These are phyloP conservation scores for Nannochloropsis salina DNA, from an alignment of 108 stramenopile species.

Conservation along the genomic window DNA sequence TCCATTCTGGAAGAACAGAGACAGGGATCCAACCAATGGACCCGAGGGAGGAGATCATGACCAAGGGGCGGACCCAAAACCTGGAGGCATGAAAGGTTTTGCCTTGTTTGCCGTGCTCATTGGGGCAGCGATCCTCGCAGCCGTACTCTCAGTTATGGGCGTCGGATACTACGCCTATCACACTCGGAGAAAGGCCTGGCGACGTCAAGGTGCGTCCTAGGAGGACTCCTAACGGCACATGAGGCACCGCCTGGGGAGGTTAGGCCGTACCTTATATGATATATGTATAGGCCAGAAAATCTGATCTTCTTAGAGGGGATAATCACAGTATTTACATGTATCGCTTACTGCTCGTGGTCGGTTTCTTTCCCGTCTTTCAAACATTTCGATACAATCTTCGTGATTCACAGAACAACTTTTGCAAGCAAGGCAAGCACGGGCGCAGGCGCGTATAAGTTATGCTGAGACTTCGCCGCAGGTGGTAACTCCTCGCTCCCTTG, in stretches of 20 bases:
- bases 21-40: too few relatives aligned
- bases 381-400: background rate
- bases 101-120: background rate
- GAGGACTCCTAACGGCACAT: too few relatives aligned
- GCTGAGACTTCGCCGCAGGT: background rate
- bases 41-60: background rate
- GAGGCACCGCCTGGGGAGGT: too few relatives aligned
- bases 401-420: background rate
- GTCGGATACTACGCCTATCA: background rate
- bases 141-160: background rate
- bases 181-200: background rate
- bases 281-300: too few relatives aligned
- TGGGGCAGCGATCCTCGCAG: background rate
- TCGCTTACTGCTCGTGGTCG: too few relatives aligned
- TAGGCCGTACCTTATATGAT: too few relatives aligned
- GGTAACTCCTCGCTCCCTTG: background rate
- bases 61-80: background rate
- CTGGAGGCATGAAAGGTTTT: background rate
- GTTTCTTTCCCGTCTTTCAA: background rate
- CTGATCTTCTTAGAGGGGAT: too few relatives aligned
- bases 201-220: background rate
- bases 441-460: background rate
- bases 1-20: too few relatives aligned
- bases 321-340: too few relatives aligned
- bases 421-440: background rate